Conservation (phyloP, 768 basidiomycete genomes). For the Russula griseocarnosa region DNA sequence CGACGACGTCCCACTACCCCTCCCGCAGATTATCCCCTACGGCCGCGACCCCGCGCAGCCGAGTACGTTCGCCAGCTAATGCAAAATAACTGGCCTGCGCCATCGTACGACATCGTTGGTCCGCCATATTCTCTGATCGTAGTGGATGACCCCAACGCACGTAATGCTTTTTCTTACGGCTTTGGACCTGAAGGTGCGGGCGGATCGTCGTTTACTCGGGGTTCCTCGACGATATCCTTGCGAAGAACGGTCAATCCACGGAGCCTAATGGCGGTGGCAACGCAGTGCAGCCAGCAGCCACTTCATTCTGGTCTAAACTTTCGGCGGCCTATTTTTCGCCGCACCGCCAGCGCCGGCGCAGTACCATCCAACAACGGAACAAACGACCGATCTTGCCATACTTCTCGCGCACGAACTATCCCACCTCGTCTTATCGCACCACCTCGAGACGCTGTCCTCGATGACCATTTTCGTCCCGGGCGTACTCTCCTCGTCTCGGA, state of each 20-base stretch:
- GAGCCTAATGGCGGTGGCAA: neutral
- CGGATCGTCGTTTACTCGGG: conserved; percentile 92
- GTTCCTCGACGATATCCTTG: conserved; percentile 82
- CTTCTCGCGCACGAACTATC: conserved; percentile 92
- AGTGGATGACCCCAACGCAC: conserved; percentile 77
- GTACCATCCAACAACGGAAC: conserved; percentile 59
- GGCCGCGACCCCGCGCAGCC: conserved; percentile 75
- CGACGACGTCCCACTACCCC: conserved; percentile 67
- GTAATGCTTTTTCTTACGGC: conserved; percentile 94
- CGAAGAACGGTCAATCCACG: conserved; percentile 39
- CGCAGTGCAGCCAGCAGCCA: conserved; percentile 28
- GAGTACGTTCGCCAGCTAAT: conserved; percentile 60
- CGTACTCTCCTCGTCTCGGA: conserved; percentile 75
- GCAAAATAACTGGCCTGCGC: conserved; percentile 34
- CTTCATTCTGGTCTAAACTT: conserved; percentile 47
- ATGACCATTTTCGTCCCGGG: conserved; percentile 79
- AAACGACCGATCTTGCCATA: conserved; percentile 84
- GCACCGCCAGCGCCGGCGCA: conserved; percentile 33
- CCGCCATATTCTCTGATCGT: conserved; percentile 88
- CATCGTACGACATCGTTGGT: conserved; percentile 61
- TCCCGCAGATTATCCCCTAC: conserved; percentile 74
- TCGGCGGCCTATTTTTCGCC: conserved; percentile 46
- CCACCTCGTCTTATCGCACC: conserved; percentile 86
- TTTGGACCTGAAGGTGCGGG: conserved; percentile 90
- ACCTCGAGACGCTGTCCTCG: conserved; percentile 87